Percentiles rank a stretch among this genome's conserved stretches.
Conservation (phyloP, 1,139 yeast genomes). For the Pichia sp. region DNA sequence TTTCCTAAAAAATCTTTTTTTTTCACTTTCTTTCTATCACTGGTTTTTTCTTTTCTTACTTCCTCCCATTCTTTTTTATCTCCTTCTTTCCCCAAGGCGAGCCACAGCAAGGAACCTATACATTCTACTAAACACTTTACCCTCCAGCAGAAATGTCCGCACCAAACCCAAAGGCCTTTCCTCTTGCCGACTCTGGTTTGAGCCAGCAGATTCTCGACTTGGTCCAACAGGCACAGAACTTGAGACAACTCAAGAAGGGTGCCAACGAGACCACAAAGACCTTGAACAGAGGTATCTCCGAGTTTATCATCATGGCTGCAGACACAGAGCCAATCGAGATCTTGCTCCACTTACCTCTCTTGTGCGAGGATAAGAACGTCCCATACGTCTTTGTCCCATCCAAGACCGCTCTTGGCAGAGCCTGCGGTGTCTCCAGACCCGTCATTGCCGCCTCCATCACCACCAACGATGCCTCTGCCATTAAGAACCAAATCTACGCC, state of each 20-base stretch:
- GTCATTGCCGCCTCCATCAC: constrained; percentile 98
- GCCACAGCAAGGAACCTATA: constrained; percentile 65
- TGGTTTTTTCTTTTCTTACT: constrained; percentile 1
- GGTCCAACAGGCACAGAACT: constrained; percentile 95
- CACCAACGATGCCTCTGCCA: constrained; percentile 96
- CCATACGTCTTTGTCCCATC: constrained; percentile 99
- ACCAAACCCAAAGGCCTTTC: constrained; percentile 96
- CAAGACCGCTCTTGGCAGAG: constrained; percentile 98
- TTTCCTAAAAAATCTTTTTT: neutral
- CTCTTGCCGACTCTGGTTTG: constrained; percentile 93
- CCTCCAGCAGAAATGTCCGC: constrained; percentile 47
- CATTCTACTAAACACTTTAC: neutral
- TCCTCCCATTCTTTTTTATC: neutral
- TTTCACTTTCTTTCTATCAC: neutral
- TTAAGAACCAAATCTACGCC: constrained; percentile 94
- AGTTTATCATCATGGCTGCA: constrained; percentile 99
- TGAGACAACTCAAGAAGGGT: constrained; percentile 98
- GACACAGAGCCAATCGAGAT: constrained; percentile 99
- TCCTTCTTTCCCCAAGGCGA: constrained; percentile 32
- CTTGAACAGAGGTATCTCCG: constrained; percentile 98
- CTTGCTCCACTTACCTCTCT: constrained; percentile 92
- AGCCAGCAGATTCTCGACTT: constrained; percentile 97
- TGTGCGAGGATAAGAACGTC: constrained; percentile 99
- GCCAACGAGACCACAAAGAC: constrained; percentile 99
- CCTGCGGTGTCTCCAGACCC: constrained; percentile 99